Evolutionary conservation across 306 rosid species (phyloP), one percentile per base, ranked within the genome.

Genomic region (Amphicarpaea edgeworthii): DNA sequence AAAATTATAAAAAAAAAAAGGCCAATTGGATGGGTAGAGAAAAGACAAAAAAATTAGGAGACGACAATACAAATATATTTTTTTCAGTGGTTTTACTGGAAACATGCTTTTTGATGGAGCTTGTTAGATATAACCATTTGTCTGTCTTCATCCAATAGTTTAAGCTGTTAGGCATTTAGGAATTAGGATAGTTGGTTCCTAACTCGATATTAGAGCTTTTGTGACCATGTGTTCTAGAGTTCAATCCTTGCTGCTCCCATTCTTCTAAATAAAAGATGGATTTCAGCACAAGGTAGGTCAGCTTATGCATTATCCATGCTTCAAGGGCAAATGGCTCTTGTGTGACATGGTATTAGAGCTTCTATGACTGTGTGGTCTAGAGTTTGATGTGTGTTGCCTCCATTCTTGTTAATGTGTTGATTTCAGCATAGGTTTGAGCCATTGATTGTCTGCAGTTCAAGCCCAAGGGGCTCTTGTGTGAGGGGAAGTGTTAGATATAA

Each of bases 81-180:
- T 38, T 77, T 30, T 42, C 15, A 26, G 6, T 24, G 54, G 26
- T 77, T 21, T 51, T 51, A 50, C 57, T 76, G 55, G 43, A 64
- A 65, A 50, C 26, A 23, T 76, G 15, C 15, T 10, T 76, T 75
- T 37, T 37, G 10, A 24, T 38, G 43, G 43, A 30, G 23, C 40
- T 30, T 74, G 38, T 40, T 41, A 40, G 67, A 72, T 41, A n/a
- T 57, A 40, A 41, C 40, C 76, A 38, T 23, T 72, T 8, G 4
- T 57, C 17, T 14, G 53, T 23, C 28, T 23, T 57, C 7, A 5
- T 10, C 41, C 17, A 23, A 72, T 15, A 72, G 30, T 20, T 51
- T 69, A 30, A 30, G 16, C 28, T 69, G 43, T 51, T 69, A n/a
- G n/a, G n/a, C n/a, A n/a, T n/a, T n/a, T n/a, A n/a, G n/a, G n/a